phyloP scores from a whole-genome alignment of 73 alveolate genomes.

The Urostyla sp. region DNA sequence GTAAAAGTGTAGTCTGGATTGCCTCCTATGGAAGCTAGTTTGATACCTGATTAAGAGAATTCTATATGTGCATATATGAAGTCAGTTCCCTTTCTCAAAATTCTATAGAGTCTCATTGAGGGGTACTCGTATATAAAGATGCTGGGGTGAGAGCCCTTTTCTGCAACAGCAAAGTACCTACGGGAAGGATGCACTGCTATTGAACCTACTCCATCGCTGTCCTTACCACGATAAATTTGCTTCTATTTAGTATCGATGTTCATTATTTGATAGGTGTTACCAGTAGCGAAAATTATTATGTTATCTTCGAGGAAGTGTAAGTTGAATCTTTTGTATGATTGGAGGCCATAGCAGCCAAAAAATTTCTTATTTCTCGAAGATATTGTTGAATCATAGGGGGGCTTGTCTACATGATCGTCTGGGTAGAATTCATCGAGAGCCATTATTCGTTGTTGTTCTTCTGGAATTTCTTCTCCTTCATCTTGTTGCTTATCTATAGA shows the following conservation, averaged over 20 bases:
- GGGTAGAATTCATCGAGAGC: slow-evolving; percentile 88
- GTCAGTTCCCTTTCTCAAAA: slow-evolving; percentile 97
- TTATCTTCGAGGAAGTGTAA: slow-evolving; percentile 90
- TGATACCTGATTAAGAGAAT: slow-evolving; percentile 89
- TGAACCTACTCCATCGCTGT: slow-evolving; percentile 97
- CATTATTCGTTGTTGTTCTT: slow-evolving; percentile 71
- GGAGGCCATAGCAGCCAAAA: slow-evolving; percentile 92
- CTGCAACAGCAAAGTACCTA: slow-evolving; percentile 95
- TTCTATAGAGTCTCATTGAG: slow-evolving; percentile 92
- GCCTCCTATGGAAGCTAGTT: slow-evolving; percentile 96
- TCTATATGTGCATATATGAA: slow-evolving; percentile 91
- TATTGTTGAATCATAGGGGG: slow-evolving; percentile 78
- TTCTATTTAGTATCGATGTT: slow-evolving; percentile 89
- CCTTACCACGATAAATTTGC: slow-evolving; percentile 86
- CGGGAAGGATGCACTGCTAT: slow-evolving; percentile 96
- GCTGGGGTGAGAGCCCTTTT: slow-evolving; percentile 95
- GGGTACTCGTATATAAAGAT: slow-evolving; percentile 92
- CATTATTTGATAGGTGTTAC: slow-evolving; percentile 93
- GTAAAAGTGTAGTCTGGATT: slow-evolving; percentile 98
- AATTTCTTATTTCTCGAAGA: slow-evolving; percentile 75
- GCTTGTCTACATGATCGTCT: slow-evolving; percentile 82
- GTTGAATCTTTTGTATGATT: slow-evolving; percentile 90
- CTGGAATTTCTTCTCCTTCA: slow-evolving; percentile 74
- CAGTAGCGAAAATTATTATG: slow-evolving; percentile 89
- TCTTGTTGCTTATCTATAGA: too few species aligned